Percentiles rank a stretch among this genome's conserved stretches.
Evolutionary conservation across 768 basidiomycete genomes (phyloP).

Genomic region (Hericium erinaceus): DNA sequence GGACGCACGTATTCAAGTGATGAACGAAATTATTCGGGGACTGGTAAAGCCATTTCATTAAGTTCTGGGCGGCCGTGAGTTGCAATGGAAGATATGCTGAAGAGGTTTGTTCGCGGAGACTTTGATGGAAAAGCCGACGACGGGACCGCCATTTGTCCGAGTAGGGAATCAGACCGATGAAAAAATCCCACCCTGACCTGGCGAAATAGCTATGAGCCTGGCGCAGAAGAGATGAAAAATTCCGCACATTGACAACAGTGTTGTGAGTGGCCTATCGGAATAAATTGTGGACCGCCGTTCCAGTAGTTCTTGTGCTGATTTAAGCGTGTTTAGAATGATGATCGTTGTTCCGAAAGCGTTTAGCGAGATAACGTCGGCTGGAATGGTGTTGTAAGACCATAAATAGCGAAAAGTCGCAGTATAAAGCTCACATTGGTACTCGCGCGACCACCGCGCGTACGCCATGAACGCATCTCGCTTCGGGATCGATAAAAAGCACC

Average conservation of each 20-base stretch:
- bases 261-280: neutral
- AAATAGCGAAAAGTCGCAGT: no score
- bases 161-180: conserved; percentile 21
- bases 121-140: conserved; percentile 4
- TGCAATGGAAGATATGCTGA: neutral
- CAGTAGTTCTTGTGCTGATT: neutral
- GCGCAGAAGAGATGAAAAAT: no score
- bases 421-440: no score
- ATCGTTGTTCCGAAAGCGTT: neutral
- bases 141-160: conserved; percentile 23
- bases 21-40: neutral
- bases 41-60: neutral
- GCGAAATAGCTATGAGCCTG: neutral
- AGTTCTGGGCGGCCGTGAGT: neutral
- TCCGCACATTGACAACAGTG: neutral
- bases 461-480: no score
- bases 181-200: conserved; percentile 27
- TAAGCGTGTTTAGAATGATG: neutral
- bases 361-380: neutral
- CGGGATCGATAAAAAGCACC: no score
- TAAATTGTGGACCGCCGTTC: neutral
- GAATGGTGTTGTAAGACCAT: no score
- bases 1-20: neutral
- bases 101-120: neutral
- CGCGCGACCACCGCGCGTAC: no score